phyloP scores from a whole-genome alignment of 495 filamentous ascomycete genomes.

The Lasiosphaeria hispida region DNA sequence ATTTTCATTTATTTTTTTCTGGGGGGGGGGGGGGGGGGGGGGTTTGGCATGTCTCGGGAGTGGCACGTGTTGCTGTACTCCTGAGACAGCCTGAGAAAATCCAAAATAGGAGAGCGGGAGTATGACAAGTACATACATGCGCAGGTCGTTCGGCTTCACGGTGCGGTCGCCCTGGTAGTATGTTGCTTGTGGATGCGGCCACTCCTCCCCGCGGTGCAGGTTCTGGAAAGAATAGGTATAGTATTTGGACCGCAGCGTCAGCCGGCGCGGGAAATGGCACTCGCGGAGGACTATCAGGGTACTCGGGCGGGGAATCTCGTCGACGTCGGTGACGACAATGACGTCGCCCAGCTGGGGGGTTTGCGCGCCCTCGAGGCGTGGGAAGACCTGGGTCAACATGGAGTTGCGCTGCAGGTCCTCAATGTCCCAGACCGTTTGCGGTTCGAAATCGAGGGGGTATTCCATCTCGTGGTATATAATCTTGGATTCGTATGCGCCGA shows the following conservation, averaged over 20 bases:
- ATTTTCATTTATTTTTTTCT: too few relatives aligned
- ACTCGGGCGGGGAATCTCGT: slow-evolving; percentile 52
- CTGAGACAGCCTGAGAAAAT: too few relatives aligned
- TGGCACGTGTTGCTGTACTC: too few relatives aligned
- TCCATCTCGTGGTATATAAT: slow-evolving; percentile 55
- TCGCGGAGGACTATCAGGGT: slow-evolving; percentile 43
- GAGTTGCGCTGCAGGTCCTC: slow-evolving; percentile 54
- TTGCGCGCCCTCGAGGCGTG: slow-evolving; percentile 32
- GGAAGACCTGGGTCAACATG: slow-evolving; percentile 50
- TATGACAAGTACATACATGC: slow-evolving; percentile 39
- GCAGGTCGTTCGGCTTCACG: slow-evolving; percentile 47
- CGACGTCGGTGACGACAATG: slow-evolving; percentile 49
- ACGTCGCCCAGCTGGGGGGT: slow-evolving; percentile 39
- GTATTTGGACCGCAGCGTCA: slow-evolving; percentile 51
- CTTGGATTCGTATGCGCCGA: slow-evolving; percentile 46
- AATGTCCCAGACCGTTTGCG: slow-evolving; percentile 41
- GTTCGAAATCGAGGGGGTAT: slow-evolving; percentile 36
- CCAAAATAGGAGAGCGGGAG: too few relatives aligned
- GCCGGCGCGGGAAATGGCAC: slow-evolving; percentile 50
- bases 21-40: too few relatives aligned
- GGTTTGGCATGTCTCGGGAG: too few relatives aligned
- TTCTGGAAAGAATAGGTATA: slow-evolving; percentile 60
- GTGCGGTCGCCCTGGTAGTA: slow-evolving; percentile 49
- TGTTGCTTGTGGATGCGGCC: slow-evolving; percentile 57
- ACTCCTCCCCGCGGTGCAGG: slow-evolving; percentile 49